Percentiles rank a stretch among this genome's conserved stretches.
Conservation (phyloP, 2,329 filamentous ascomycete species). For the Diaporthe sp. region DNA sequence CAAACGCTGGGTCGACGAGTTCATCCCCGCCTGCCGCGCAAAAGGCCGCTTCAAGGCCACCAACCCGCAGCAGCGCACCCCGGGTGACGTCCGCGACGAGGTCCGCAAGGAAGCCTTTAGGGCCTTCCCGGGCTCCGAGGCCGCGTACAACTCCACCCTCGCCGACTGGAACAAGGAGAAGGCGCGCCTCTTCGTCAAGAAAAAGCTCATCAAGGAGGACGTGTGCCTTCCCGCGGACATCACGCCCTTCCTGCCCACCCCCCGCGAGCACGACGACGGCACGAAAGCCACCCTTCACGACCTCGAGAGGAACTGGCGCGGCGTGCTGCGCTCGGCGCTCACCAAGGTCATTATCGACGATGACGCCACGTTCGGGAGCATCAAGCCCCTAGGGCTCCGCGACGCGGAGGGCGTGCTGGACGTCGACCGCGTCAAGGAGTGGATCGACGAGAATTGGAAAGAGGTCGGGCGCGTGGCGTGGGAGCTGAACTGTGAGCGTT, state of each 20-base stretch:
- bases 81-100: slow-evolving; percentile 54
- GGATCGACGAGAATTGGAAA: slow-evolving; percentile 57
- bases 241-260: slow-evolving; percentile 57
- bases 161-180: slow-evolving; percentile 57
- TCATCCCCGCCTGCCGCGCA: slow-evolving; percentile 66
- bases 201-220: slow-evolving; percentile 47
- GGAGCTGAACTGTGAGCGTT: slow-evolving; percentile 42
- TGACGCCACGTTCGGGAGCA: slow-evolving; percentile 56
- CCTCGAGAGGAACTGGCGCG: slow-evolving; percentile 50
- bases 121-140: slow-evolving; percentile 59
- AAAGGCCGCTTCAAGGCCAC: slow-evolving; percentile 52
- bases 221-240: slow-evolving; percentile 57
- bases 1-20: slow-evolving; percentile 73
- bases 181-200: slow-evolving; percentile 46
- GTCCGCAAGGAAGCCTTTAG: slow-evolving; percentile 68
- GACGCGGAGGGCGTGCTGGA: slow-evolving; percentile 60
- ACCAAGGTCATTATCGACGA: slow-evolving; percentile 65
- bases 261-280: slow-evolving; percentile 42
- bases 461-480: slow-evolving; percentile 49
- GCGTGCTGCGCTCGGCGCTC: slow-evolving; percentile 57
- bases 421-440: slow-evolving; percentile 57
- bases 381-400: slow-evolving; percentile 45
- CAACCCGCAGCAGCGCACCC: background rate
- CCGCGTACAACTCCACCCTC: slow-evolving; percentile 61
- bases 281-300: background rate